Base-by-base conservation (phyloP, 495 filamentous ascomycete genomes). In the Hypoxylon rickii region DNA sequence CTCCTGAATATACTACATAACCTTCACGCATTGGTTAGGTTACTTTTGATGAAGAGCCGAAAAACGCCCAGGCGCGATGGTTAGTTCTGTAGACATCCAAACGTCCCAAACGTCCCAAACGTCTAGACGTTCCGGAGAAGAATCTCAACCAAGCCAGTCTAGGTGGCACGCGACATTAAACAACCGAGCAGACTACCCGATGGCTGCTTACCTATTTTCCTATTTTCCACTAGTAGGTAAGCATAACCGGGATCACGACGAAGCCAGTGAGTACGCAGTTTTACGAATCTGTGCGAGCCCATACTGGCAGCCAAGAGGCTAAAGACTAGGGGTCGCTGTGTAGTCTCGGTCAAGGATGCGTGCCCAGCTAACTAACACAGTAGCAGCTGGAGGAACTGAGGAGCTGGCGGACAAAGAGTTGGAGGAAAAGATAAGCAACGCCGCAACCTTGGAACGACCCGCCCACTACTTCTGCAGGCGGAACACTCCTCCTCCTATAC, bases 361-460 rank as follows among this genome's bases (percentile, higher is more conserved):
- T 29, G 26, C 31, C 55, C 19, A 26, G 48, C 48, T 51, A 22
- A 34, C n/a, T 29, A 10, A 29, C 24, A 4, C 4, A 10, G 24
- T 29, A 29, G 24, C 10, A 29, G 10, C 41, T 45, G 20, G n/a
- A n/a, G n/a, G n/a, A n/a, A n/a, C n/a, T n/a, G n/a, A n/a, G n/a
- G n/a, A n/a, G 40, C 10, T 34, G 12, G 20, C 10, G 15, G 18
- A 24, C 46, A 17, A n/a, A 48, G 56, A 16, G 29, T 42, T 47
- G 55, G 49, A 53, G 49, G n/a, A n/a, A n/a, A n/a, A 59, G 56
- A 59, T 59, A 53, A 53, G 49, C 48, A 48, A 20, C 11, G 46
- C 55, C 42, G 42, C 42, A n/a, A 37, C 24, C 45, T 22, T 18
- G 24, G 24, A 4, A 10, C 4, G 24, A 29, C 24, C n/a, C n/a